These are phyloP conservation scores for Trifolium pratense DNA, from an alignment of 306 rosid genomes.

Conservation along the genomic window DNA sequence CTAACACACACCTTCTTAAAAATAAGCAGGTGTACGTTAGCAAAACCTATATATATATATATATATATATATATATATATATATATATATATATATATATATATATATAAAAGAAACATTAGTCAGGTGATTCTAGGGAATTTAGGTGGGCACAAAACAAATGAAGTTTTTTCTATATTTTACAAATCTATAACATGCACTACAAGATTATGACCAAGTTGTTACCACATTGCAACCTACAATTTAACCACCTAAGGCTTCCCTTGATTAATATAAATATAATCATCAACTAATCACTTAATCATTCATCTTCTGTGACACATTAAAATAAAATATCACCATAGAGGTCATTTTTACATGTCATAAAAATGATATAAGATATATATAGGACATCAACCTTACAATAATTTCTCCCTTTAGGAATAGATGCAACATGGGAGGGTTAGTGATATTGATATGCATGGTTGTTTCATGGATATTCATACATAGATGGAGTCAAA, in stretches of 20 bases:
- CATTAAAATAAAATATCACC: not conserved
- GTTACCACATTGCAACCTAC: slow-evolving; percentile 34
- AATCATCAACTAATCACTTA: slow-evolving; percentile 34
- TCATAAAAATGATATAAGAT: slow-evolving; percentile 36
- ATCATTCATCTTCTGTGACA: slow-evolving; percentile 36
- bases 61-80: too few relatives aligned
- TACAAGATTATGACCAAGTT: slow-evolving; percentile 48
- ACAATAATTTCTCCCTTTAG: slow-evolving; percentile 20
- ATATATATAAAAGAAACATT: too few relatives aligned
- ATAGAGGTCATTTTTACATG: slow-evolving; percentile 3
- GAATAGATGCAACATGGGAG: slow-evolving; percentile 48
- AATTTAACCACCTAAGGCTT: slow-evolving; percentile 38
- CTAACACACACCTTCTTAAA: too few relatives aligned
- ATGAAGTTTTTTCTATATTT: slow-evolving; percentile 38
- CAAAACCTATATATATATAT: too few relatives aligned
- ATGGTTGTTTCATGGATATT: slow-evolving; percentile 62
- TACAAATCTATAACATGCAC: slow-evolving; percentile 11
- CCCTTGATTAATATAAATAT: slow-evolving; percentile 41
- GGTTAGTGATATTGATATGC: slow-evolving; percentile 45
- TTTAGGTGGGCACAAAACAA: slow-evolving; percentile 48
- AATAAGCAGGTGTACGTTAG: too few relatives aligned
- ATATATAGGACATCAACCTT: slow-evolving; percentile 25
- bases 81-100: too few relatives aligned
- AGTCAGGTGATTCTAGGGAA: slow-evolving; percentile 11
- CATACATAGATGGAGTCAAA: slow-evolving; percentile 71